Evolutionary conservation across 495 filamentous ascomycete species (phyloP).

Genomic region (Astrocystis sublimbata): DNA sequence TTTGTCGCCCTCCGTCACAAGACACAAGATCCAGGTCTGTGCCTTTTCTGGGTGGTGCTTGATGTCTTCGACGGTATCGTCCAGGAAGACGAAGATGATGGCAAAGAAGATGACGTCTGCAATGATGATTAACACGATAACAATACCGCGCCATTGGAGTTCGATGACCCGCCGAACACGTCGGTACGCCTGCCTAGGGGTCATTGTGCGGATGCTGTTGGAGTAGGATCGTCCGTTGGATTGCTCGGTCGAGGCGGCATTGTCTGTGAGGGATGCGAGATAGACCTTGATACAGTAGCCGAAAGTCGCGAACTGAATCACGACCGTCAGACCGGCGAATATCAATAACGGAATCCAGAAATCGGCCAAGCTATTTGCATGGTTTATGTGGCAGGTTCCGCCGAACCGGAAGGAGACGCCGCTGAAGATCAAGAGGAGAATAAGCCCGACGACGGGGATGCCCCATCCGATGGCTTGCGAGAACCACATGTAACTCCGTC

Average conservation of each 20-base stretch:
- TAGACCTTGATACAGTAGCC: constrained; percentile 95
- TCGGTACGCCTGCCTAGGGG: constrained; percentile 83
- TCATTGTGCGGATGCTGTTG: constrained; percentile 76
- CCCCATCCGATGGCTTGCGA: constrained; percentile 82
- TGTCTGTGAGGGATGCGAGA: constrained; percentile 77
- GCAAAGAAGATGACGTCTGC: constrained; percentile 90
- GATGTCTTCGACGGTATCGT: constrained; percentile 63
- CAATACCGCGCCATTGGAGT: constrained; percentile 91
- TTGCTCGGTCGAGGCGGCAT: constrained; percentile 64
- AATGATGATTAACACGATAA: constrained; percentile 82
- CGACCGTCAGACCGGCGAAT: constrained; percentile 72
- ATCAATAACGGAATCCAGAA: constrained; percentile 90
- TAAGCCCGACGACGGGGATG: constrained; percentile 70
- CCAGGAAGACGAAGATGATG: constrained; percentile 82
- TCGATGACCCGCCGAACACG: constrained; percentile 83
- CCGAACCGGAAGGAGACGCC: constrained; percentile 95
- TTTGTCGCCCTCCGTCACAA: constrained; percentile 62
- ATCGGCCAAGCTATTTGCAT: constrained; percentile 71
- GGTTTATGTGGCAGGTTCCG: constrained; percentile 88
- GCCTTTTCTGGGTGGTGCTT: constrained; percentile 55
- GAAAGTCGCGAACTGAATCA: constrained; percentile 84
- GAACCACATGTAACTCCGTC: constrained; percentile 85
- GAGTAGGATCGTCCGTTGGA: constrained; percentile 77
- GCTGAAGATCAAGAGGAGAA: constrained; percentile 75
- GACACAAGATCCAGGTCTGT: constrained; percentile 67